Evolutionary conservation across 441 rosid genomes (phyloP).

Genomic region (Gossypium schwendimanii): DNA sequence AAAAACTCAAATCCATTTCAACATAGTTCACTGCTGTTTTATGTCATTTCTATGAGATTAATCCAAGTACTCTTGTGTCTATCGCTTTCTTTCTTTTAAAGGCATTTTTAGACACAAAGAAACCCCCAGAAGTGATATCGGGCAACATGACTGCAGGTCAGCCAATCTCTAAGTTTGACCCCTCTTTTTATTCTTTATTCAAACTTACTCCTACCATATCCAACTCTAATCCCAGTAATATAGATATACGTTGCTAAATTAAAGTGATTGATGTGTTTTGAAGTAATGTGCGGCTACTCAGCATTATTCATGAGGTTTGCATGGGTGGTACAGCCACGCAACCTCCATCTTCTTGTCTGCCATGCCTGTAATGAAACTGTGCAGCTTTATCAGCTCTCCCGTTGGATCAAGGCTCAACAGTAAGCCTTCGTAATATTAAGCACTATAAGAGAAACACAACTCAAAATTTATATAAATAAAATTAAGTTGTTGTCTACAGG

Average conservation of each 20-base stretch:
- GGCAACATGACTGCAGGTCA: conserved; percentile 28
- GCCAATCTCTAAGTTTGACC: not conserved
- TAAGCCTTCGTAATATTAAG: not conserved
- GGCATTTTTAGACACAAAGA: conserved; percentile 22
- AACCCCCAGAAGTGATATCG: conserved; percentile 24
- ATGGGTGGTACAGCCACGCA: conserved; percentile 32
- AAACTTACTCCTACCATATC: not conserved
- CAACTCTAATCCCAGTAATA: not conserved
- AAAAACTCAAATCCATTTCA: not conserved
- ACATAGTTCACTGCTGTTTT: not conserved
- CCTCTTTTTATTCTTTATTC: not conserved
- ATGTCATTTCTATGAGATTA: not conserved
- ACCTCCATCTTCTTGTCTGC: conserved; percentile 21
- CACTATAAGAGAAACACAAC: not conserved
- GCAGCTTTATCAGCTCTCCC: conserved; percentile 33
- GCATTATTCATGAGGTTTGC: conserved; percentile 35
- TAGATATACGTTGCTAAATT: not conserved
- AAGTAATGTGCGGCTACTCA: conserved; percentile 31
- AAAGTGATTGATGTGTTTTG: not conserved
- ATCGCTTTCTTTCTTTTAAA: not conserved
- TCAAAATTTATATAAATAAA: not conserved
- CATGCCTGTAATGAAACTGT: conserved; percentile 32
- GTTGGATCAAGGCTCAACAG: conserved; percentile 23
- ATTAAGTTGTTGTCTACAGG: not conserved
- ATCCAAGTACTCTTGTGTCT: not conserved